Base-by-base conservation (phyloP, 2,329 filamentous ascomycete species). In the Penicillium sp. region DNA sequence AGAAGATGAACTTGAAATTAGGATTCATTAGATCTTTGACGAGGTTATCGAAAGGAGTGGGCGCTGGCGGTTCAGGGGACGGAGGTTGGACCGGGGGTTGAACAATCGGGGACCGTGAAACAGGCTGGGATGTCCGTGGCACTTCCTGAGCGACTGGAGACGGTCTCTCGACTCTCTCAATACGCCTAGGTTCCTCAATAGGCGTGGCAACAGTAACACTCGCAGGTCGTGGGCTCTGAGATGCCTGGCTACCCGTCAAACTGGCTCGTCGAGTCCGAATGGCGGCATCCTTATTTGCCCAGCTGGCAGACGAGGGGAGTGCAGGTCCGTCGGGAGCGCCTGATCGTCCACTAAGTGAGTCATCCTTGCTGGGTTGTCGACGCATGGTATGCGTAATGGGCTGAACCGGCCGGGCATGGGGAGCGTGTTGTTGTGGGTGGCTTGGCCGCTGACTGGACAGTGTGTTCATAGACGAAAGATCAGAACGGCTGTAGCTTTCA, bases 401-500 rank as follows among this genome's bases (percentile, higher is more conserved):
- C 38, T 84, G 82, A 3, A 84, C 78, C 38, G 82, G 81, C 60
- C 83, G 83, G 35, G 80, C 80, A 62, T 77, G 80, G 64, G 83
- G 81, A 51, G 80, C 79, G 26, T 69, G n/a, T 42, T 30, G 38
- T 26, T 55, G 58, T n/a, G 65, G 82, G 77, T 91, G 80, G 1
- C 89, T 88, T 38, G 90, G 86, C 70, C 92, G 82, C 74, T 89
- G 92, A 1, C 91, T 93, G 65, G 90, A 91, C 60, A 93, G 89
- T 63, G 91, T 94, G 72, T 97, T 98, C 84, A 97, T 91, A 19
- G 93, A 96, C 1, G 94, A 98, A 40, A 98, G 80, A 76, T 97
- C 94, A 75, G 97, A 93, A 53, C 95, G 87, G 9, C 92, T 96
- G 75, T 97, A 98, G 79, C 93, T 97, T 73, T 98, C 94, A 68